Evolutionary conservation across 371 early-diverging fungal species (phyloP), one percentile per base, ranked within the genome.

Genomic region (Mucor irregularis): DNA sequence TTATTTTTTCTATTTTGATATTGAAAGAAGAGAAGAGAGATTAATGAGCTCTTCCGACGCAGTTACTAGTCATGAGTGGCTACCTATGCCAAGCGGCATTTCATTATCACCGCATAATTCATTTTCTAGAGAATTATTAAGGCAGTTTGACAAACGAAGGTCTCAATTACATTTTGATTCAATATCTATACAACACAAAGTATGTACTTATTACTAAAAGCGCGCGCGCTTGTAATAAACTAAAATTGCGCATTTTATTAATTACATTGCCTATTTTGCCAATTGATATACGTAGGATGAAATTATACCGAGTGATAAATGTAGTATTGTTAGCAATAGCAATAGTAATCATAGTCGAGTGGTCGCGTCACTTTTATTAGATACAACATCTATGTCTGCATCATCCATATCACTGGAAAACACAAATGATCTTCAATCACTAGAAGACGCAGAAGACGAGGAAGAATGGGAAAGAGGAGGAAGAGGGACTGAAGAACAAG

Each of bases 61-160:
- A 5, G 22, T 38, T n/a, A 44, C n/a, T 28, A 13, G 43, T 14
- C 45, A 56, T 21, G 50, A 58, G 56, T 64, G 68, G 64, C 44
- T 71, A 25, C 58, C 71, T 8, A 51, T 71, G 65, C 68, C 71
- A 19, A 61, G 59, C 37, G 64, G 56, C 7, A 59, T 67, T n/a
- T 48, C 62, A 22, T 34, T 55, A n/a, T 30, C 45, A 38, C 33
- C 50, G 19, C 52, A 61, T 11, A 30, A 71, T 31, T 67, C 71
- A 21, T 71, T 71, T 53, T 52, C 64, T 19, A 48, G 28, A 17
- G 65, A 67, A 16, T 43, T 71, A 37, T 43, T 69, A 33, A 46
- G 38, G 21, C 66, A 62, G 44, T 63, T 66, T 38, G 60, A 69
- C 45, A 63, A 49, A 28, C 35, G 29, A 17, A 49, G 39, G 7